Base-by-base conservation (phyloP, 176 grass and related monocot species). In the Paspalum vaginatum region DNA sequence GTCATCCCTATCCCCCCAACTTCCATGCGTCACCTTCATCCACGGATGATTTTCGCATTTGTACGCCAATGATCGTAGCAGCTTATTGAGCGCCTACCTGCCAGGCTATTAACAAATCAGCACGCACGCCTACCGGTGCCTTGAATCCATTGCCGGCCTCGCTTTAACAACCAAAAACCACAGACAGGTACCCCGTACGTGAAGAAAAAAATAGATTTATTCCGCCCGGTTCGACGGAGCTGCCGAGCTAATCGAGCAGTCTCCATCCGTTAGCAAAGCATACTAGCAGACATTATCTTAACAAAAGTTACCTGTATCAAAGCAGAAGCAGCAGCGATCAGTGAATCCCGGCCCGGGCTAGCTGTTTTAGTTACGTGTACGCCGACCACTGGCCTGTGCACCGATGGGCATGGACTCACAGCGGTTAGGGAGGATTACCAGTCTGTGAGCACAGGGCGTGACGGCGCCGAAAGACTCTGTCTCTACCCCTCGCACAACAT, bases 51-150 rank as follows among this genome's bases (percentile, higher is more conserved):
- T 20, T 63, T 42, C 6, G 10, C 60, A 65, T 40, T 51, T 15
- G 75, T 60, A 78, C 75, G 60, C 61, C 61, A 41, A 53, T 40
- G 61, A 79, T 51, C 27, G 3, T n/a, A 78, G 76, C 76, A 65
- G 46, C n/a, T n/a, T n/a, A 70, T 12, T 26, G 66, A 15, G 27
- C 32, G 11, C 22, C 26, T 32, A 39, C 44, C 75, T 63, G 32
- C 47, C 68, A 27, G 18, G 39, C 10, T 9, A 18, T 66, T 66
- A 50, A 70, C 46, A 37, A 52, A 37, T 37, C 47, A 20, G 25
- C 9, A 17, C 8, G 25, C 69, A 72, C 47, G 47, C 69, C 47
- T 38, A 53, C 69, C 69, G 69, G 52, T 11, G 60, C 26, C 69
- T 32, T 72, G 25, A 8, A 20, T 26, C 69, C 69, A 38, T 15